Evolutionary conservation across 139 green algal genomes (phyloP), one percentile per base, ranked within the genome.

Genomic region (Tetradesmus obliquus): DNA sequence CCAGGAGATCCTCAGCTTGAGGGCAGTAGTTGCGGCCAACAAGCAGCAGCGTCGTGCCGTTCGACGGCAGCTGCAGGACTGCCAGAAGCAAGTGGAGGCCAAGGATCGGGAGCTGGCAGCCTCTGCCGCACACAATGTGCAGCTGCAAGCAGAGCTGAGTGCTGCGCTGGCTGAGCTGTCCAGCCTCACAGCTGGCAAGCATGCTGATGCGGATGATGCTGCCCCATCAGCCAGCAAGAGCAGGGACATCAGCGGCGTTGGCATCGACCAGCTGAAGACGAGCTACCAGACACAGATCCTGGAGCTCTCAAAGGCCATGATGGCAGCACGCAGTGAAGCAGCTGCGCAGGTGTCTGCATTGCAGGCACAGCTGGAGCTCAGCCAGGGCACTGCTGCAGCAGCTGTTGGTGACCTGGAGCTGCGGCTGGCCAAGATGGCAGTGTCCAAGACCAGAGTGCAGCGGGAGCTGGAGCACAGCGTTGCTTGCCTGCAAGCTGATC

Each of bases 1-100:
- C 8, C 58, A 86, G 15, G 88, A 92, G 51, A 82, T 92, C 22
- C 88, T 92, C 2, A 74, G 76, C 51, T 13, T 92, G 6, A 57
- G 88, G 55, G 58, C 58, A 20, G 80, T 82, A 17, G 60, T 87
- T 22, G 24, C 22, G 3, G 15, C 12, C 57, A 85, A 32, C 51
- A 81, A 76, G 24, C 55, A 85, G 24, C 55, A 84, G 80, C 88
- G 80, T 17, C 80, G 22, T 15, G 54, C 60, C 13, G 13, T 92
- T 19, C 12, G 22, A 20, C 5, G 76, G 80, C 80, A 87, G 81
- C 60, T 92, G 88, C 57, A 80, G 20, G 19, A 72, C 22, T 9
- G 54, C 5, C 19, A 88, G 17, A 5, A 79, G 32, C 60, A 80
- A 81, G 51, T 92, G 0, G 3, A 76, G 32, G 60, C 32, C 1